phyloP scores from a whole-genome alignment of 331 rosid genomes.

The Saraca asoca region DNA sequence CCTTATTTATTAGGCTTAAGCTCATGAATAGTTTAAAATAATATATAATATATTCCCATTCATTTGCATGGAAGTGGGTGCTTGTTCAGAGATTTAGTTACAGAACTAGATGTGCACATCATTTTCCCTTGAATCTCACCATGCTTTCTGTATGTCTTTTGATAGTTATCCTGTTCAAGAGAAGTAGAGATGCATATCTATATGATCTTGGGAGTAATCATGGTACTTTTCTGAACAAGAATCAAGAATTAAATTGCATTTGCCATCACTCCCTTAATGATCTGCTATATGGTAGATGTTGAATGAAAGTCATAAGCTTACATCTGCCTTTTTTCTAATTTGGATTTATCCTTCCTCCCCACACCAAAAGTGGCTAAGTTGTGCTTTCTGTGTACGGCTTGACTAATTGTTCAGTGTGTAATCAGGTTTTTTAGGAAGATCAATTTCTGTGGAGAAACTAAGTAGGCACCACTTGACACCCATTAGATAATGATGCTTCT shows the following conservation, averaged over 20 bases:
- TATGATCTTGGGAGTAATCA: constrained; percentile 95
- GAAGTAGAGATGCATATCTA: constrained; percentile 77
- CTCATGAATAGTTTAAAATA: no score
- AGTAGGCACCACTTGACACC: no score
- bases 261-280: constrained; percentile 6
- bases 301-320: not conserved
- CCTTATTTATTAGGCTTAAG: no score
- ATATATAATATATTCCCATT: no score
- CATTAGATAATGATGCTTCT: no score
- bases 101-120: not conserved
- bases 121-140: constrained; percentile 32
- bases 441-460: no score
- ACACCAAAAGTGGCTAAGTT: not conserved
- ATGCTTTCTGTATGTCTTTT: constrained; percentile 34
- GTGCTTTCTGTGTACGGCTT: not conserved
- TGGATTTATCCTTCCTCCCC: not conserved
- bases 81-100: no score
- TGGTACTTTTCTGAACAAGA: constrained; percentile 85
- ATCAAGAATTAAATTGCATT: constrained; percentile 53
- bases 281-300: not conserved
- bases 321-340: not conserved
- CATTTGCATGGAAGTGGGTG: not conserved
- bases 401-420: not conserved
- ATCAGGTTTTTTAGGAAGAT: no score
- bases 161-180: constrained; percentile 80